phyloP scores from a whole-genome alignment of 164 flowering plant species.

The Umbellularia californica region DNA sequence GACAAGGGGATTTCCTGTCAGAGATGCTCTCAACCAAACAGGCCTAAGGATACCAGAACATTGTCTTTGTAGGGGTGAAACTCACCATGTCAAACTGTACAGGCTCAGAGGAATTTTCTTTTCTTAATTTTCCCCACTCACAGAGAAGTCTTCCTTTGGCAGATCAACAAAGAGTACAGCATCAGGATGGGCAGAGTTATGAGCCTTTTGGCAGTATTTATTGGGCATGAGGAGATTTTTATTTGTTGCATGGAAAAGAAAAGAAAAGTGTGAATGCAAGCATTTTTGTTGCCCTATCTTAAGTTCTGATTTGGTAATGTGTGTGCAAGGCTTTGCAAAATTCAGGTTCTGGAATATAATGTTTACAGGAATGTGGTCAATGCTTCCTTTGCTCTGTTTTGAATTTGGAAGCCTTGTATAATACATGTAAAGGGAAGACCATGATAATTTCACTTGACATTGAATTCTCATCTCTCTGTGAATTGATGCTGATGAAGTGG shows the following conservation, averaged over 20 bases:
- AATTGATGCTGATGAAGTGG: neutral
- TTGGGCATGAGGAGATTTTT: constrained; percentile 12
- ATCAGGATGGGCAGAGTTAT: constrained; percentile 98
- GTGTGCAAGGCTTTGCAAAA: neutral
- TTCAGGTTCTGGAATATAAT: constrained; percentile 2
- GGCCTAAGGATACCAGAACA: neutral
- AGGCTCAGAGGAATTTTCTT: neutral
- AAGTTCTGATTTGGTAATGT: neutral
- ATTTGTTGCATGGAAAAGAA: constrained; percentile 7
- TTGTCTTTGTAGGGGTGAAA: neutral
- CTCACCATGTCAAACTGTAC: neutral
- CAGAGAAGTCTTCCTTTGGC: constrained; percentile 78
- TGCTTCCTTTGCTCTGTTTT: neutral
- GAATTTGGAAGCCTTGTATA: constrained; percentile 6
- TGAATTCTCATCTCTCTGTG: neutral
- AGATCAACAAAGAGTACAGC: constrained; percentile 48
- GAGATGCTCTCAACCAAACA: neutral
- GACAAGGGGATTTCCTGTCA: neutral
- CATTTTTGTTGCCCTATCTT: neutral
- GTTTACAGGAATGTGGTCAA: constrained; percentile 8
- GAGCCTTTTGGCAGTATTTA: constrained; percentile 11
- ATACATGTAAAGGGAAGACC: neutral
- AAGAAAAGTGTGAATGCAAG: neutral
- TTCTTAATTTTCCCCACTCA: constrained; percentile 6
- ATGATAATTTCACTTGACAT: neutral